Conservation (phyloP, 768 basidiomycete species). For the Podaxis mareebaensis region DNA sequence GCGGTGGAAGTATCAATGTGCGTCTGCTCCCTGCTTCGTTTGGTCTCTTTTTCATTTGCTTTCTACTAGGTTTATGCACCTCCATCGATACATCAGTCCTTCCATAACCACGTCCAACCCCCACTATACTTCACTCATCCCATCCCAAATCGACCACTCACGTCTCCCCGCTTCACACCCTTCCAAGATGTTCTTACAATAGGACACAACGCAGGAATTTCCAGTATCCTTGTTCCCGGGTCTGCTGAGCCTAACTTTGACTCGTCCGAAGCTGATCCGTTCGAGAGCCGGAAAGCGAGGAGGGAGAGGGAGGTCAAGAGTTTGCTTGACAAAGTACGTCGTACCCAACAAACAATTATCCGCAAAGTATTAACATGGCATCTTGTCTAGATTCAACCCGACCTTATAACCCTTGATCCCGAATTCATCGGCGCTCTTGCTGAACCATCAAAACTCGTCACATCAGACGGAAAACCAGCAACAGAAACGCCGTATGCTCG, state of each 20-base stretch:
- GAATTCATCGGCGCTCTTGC: slow-evolving; percentile 69
- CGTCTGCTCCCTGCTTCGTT: slow-evolving; percentile 22
- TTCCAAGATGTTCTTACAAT: slow-evolving; percentile 85
- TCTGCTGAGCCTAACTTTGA: slow-evolving; percentile 96
- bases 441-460: slow-evolving; percentile 16
- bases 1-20: slow-evolving; percentile 84
- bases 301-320: slow-evolving; percentile 90
- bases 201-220: slow-evolving; percentile 77
- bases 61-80: slow-evolving; percentile 66
- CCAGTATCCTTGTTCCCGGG: slow-evolving; percentile 87
- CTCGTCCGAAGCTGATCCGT: slow-evolving; percentile 90
- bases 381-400: slow-evolving; percentile 73
- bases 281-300: slow-evolving; percentile 78
- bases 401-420: slow-evolving; percentile 85
- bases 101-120: slow-evolving; percentile 52
- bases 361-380: neutral
- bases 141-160: slow-evolving; percentile 76
- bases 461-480: slow-evolving; percentile 26
- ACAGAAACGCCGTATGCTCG: slow-evolving; percentile 63
- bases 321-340: slow-evolving; percentile 81
- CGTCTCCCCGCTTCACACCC: slow-evolving; percentile 80
- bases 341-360: neutral
- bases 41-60: slow-evolving; percentile 10
- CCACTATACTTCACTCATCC: slow-evolving; percentile 90
- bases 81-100: slow-evolving; percentile 60